These are phyloP conservation scores for Trypanosoma melophagium DNA, from an alignment of 208 protist species.

Conservation along the genomic window DNA sequence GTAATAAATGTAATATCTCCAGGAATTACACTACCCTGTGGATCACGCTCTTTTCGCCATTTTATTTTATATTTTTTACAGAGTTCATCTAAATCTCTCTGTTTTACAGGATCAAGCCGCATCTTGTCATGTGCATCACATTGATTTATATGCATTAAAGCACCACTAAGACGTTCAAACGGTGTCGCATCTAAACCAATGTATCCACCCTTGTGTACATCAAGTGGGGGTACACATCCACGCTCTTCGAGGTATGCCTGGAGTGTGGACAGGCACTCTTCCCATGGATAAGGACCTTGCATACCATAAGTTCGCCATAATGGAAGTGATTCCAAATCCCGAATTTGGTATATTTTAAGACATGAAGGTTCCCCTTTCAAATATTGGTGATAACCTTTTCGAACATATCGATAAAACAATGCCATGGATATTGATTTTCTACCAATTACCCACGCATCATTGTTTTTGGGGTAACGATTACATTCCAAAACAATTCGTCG, in stretches of 20 bases:
- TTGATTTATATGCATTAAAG: slow-evolving; percentile 81
- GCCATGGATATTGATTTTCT: slow-evolving; percentile 69
- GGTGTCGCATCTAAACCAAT: slow-evolving; percentile 76
- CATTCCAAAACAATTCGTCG: slow-evolving; percentile 69
- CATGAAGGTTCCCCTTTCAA: slow-evolving; percentile 43
- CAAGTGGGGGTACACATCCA: slow-evolving; percentile 46
- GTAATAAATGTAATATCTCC: slow-evolving; percentile 65
- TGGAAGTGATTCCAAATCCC: slow-evolving; percentile 69
- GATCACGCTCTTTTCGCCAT: slow-evolving; percentile 63
- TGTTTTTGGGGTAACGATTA: slow-evolving; percentile 76
- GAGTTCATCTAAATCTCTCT: slow-evolving; percentile 53
- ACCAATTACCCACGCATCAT: slow-evolving; percentile 80
- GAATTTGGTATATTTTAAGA: slow-evolving; percentile 66
- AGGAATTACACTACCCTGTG: slow-evolving; percentile 37
- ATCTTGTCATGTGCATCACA: slow-evolving; percentile 45
- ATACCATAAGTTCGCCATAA: slow-evolving; percentile 62
- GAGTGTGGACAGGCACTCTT: slow-evolving; percentile 66
- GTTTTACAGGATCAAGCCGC: slow-evolving; percentile 44
- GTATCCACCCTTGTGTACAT: slow-evolving; percentile 81
- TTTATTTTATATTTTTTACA: slow-evolving; percentile 45
- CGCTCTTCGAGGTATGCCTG: slow-evolving; percentile 31
- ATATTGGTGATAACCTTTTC: slow-evolving; percentile 61
- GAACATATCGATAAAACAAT: slow-evolving; percentile 67
- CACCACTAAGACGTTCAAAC: slow-evolving; percentile 65
- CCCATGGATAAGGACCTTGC: slow-evolving; percentile 75